Base-by-base conservation (phyloP, 768 basidiomycete genomes). In the Leccinum disarticulatum region DNA sequence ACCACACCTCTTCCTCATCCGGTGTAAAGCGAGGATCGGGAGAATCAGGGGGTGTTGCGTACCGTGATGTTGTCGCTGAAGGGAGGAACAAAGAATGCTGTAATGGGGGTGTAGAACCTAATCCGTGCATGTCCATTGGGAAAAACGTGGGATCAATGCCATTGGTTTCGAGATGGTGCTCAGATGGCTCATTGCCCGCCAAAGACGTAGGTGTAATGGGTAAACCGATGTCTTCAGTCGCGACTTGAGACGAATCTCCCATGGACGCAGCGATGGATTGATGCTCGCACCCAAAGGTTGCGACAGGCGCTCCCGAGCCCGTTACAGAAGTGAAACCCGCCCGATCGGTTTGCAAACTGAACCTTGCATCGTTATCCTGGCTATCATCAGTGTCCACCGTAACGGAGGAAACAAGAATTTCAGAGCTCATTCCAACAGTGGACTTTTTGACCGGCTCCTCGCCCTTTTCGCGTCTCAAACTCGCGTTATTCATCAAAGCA, bases 1-100 rank as follows among this genome's bases (percentile, higher is more conserved):
- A 55, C 64, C 55, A 60, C 9, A 70, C 64, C 22, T 68, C 71
- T 9, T 63, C 61, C 41, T 73, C 68, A 11, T 69, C 71, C 49
- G 55, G 61, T n/a, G 47, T 25, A 1, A 30, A 61, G 17, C 14
- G 17, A 6, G 35, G 17, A 5, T 52, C 46, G 5, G 47, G 15
- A 27, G 60, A 56, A 19, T 59, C 62, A 6, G 61, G 31, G 6
- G 68, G 63, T 3, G 70, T 64, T 8, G 27, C 4, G 19, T 64
- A 46, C 19, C 54, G 57, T 28, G 60, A 55, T 28, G 49, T 15
- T 15, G 38, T 13, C 41, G 53, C 25, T 3, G 58, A 53, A 14
- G 41, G 17, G 3, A 22, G 28, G 4, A 55, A 56, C 6, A 46
- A 53, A 27, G 33, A 15, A 35, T 3, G 58, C 10, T 17, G 48